A percentile compares a stretch with the other conserved stretches of the same genome.
Conservation (phyloP, 208 protist genomes). For the Acanthamoeba sp. region DNA sequence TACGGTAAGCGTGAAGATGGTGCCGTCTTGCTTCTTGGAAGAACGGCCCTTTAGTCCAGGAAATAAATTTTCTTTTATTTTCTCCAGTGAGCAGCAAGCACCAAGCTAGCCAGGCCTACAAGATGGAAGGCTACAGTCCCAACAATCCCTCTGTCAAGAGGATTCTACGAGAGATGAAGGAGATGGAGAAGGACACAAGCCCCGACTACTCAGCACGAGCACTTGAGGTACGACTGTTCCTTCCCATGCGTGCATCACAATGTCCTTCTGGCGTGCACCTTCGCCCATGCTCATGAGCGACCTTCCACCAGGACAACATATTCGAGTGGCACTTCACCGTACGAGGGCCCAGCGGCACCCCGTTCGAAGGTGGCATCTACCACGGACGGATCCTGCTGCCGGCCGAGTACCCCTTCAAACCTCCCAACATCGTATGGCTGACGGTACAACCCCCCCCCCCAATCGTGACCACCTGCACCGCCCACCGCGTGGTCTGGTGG, state of each 20-base stretch:
- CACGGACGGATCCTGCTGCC: constrained; percentile 96
- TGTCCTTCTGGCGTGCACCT: not conserved
- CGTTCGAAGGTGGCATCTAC: constrained; percentile 96
- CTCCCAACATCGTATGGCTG: constrained; percentile 87
- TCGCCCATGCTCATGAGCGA: too few species aligned
- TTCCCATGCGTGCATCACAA: not conserved
- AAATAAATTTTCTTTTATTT: too few species aligned
- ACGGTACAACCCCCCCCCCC: constrained; percentile 79
- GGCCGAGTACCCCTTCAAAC: constrained; percentile 96
- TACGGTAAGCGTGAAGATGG: too few species aligned
- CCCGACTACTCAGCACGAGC: constrained; percentile 85
- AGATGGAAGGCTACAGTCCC: constrained; percentile 26
- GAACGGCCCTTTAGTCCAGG: too few species aligned
- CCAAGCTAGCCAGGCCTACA: too few species aligned
- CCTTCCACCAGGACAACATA: constrained; percentile 96
- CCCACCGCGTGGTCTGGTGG: not conserved
- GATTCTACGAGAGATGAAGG: constrained; percentile 86
- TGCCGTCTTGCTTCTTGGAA: too few species aligned
- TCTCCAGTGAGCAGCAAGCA: too few species aligned
- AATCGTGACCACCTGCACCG: too few species aligned
- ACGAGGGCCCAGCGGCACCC: constrained; percentile 92
- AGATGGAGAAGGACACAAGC: constrained; percentile 80
- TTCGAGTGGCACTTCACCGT: constrained; percentile 99
- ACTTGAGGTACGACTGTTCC: constrained; percentile 82
- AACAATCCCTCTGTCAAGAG: constrained; percentile 85